Percentiles rank a stretch among this genome's conserved stretches.
phyloP scores from a whole-genome alignment of 1,284 basidiomycete genomes.

The Chondrostereum purpureum region DNA sequence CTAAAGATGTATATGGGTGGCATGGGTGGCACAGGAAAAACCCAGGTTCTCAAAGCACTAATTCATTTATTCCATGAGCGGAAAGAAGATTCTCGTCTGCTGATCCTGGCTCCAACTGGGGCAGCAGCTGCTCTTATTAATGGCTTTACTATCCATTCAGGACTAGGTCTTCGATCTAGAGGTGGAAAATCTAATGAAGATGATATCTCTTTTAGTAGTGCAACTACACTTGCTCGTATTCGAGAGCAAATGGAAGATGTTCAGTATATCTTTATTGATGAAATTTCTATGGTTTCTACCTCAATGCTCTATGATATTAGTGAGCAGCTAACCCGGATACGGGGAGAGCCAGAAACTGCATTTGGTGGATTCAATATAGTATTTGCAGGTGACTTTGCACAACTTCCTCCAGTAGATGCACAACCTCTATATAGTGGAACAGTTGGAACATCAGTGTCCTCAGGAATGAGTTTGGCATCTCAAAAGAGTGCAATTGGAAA shows the following conservation, averaged over 20 bases:
- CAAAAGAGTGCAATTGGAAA: no score
- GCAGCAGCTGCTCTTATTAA: background rate
- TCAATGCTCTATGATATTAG: background rate
- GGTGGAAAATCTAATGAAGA: no score
- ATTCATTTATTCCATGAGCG: background rate
- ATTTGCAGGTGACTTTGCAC: constrained; percentile 10
- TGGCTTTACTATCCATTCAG: constrained; percentile 23
- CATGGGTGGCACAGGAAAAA: no score
- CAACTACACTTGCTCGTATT: no score
- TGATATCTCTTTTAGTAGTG: no score
- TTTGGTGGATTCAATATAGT: constrained; percentile 11
- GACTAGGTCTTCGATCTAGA: background rate
- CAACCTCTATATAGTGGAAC: constrained; percentile 10
- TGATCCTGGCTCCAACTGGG: background rate
- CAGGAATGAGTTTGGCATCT: no score
- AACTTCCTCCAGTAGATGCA: constrained; percentile 11
- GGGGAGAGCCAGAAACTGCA: background rate
- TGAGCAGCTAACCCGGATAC: background rate
- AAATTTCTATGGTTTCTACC: background rate
- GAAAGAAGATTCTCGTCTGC: constrained; percentile 17
- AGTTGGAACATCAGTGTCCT: no score
- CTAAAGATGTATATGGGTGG: no score
- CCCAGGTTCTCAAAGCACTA: background rate
- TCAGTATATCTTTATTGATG: constrained; percentile 1
- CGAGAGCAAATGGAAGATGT: no score